These are phyloP conservation scores for Cyclospora cayetanensis DNA, from an alignment of 169 alveolate genomes.

Conservation along the genomic window DNA sequence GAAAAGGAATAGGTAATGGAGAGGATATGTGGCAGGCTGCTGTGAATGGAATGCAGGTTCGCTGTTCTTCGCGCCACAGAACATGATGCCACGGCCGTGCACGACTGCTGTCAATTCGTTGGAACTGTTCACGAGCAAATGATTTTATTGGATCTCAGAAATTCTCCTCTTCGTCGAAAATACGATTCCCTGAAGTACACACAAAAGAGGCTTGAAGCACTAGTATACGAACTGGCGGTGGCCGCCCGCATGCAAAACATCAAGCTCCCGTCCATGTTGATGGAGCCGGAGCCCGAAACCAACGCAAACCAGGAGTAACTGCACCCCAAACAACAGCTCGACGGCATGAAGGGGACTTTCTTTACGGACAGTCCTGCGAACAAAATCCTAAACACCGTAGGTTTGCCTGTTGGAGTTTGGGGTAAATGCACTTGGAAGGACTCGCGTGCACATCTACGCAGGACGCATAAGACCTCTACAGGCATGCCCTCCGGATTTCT, in stretches of 20 bases:
- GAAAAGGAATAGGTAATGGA: neutral
- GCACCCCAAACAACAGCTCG: too few relatives aligned
- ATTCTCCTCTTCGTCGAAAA: slow-evolving; percentile 41
- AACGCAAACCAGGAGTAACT: neutral
- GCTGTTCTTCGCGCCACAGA: slow-evolving; percentile 58
- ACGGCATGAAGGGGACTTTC: too few relatives aligned
- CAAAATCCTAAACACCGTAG: too few relatives aligned
- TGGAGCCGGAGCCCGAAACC: slow-evolving; percentile 48
- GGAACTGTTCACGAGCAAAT: slow-evolving; percentile 10
- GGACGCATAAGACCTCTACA: too few relatives aligned
- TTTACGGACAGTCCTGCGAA: too few relatives aligned
- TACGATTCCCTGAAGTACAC: slow-evolving; percentile 56
- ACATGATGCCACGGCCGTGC: neutral
- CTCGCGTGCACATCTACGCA: too few relatives aligned
- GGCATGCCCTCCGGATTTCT: too few relatives aligned
- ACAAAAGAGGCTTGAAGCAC: slow-evolving; percentile 27
- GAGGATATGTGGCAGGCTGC: neutral
- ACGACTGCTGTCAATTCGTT: neutral
- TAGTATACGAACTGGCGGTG: slow-evolving; percentile 15
- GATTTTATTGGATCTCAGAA: slow-evolving; percentile 24
- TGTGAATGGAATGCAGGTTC: neutral
- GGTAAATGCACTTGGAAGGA: too few relatives aligned
- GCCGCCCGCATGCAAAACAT: neutral
- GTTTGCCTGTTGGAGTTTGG: too few relatives aligned
- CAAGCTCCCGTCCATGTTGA: neutral